Base-by-base conservation (phyloP, 2,329 filamentous ascomycete genomes). In the Cladosporium oxysporum region DNA sequence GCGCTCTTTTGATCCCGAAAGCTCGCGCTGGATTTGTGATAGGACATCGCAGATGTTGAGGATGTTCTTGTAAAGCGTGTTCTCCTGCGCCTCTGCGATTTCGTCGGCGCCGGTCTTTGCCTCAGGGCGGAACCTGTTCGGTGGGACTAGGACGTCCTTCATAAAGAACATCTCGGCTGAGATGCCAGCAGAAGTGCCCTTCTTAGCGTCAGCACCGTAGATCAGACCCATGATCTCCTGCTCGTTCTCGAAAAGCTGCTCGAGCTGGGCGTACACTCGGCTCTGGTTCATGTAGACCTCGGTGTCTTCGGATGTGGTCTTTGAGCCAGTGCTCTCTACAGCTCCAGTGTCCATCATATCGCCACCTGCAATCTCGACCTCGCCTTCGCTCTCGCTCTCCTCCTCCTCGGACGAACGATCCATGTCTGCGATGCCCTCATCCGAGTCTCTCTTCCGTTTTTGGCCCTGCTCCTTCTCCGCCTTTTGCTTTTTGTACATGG, bases 121-220 rank as follows among this genome's bases (percentile, higher is more conserved):
- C 76, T 96, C 92, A 14, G 95, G 93, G 49, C 95, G 89, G 77
- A 90, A 99, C 72, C 89, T 90, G 76, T 97, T 99, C 2, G 95
- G 95, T 1, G 96, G 93, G 0, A 99, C 92, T 16, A 98, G 83
- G 62, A 99, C 82, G 41, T 88, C 90, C 65, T 91, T 89, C 65
- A 98, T 83, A 80, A 99, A 99, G 80, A 99, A 98, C 89, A 98
- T 97, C 71, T 97, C 91, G 3, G 75, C 71, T 29, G 73, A 75
- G 0, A 76, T 68, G 23, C 66, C 58, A n/a, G 62, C 57, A 2
- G 37, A 49, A 11, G 60, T 65, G 37, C 66, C 66, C 44, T 64
- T 58, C 47, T 65, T 63, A 14, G 58, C 44, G 28, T 66, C 65
- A 58, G 71, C 66, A 21, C 75, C 75, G 79, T 97, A 99, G 5